Evolutionary conservation across 2,329 filamentous ascomycete species (phyloP), one percentile per base, ranked within the genome.

Genomic region (Monosporascus ibericus): DNA sequence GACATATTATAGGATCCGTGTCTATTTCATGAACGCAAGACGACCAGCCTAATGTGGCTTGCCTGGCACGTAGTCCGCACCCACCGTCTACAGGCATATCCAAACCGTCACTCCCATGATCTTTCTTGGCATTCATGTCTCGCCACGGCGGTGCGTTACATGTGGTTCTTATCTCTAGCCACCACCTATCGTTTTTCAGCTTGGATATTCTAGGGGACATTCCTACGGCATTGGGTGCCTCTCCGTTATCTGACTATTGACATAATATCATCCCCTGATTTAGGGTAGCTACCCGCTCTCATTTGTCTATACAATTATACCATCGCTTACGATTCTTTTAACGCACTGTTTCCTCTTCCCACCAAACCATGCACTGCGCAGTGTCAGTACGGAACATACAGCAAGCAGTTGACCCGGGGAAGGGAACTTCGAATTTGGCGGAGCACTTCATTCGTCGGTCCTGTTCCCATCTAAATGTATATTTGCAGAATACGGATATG

Each of bases 1-100:
- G 87, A 91, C 63, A 75, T 90, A 49, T 74, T 92, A 69, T 91
- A 77, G 75, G 49, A 18, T 24, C 14, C 20, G 6, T 15, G 14
- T 24, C 14, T 27, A 27, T 7, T n/a, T n/a, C 22, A n/a, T 1
- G 15, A 27, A 27, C n/a, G 11, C 6, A 17, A 18, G 17, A 15
- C 9, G 22, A 25, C n/a, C n/a, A 22, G 14, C 14, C 22, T 20
- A 44, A 11, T 44, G 5, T 11, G 40, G 40, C n/a, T 22, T 3
- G 18, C 14, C 20, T 39, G 30, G 30, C 9, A 14, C 14, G 30
- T 34, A 14, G 30, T 34, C 30, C 30, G 11, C 30, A 14, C 30
- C 30, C 11, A 34, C 30, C 9, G 5, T 14, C 9, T 30, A 30
- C 27, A 11, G 11, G 9, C 30, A 34, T 34, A 34, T 34, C 30